Percentiles rank a stretch among this genome's conserved stretches.
Evolutionary conservation across 2,329 filamentous ascomycete genomes (phyloP).

Genomic region (Pochonia chlamydosporia): DNA sequence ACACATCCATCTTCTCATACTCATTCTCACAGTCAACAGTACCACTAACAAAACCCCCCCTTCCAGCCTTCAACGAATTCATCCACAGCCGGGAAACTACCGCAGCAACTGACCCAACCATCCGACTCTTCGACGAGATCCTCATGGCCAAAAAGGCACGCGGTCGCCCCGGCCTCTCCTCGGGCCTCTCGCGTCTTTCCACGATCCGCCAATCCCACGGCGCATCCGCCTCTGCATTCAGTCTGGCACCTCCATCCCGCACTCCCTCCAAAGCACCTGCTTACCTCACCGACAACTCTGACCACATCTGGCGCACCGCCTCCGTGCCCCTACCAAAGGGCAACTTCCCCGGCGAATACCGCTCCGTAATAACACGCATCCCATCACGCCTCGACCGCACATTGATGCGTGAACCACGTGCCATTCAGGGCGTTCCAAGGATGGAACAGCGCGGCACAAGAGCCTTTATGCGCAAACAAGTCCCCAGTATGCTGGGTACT

Average conservation of each 20-base stretch:
- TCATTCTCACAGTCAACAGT: not conserved
- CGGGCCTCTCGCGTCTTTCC: conserved; percentile 56
- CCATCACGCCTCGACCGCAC: conserved; percentile 79
- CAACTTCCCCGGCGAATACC: conserved; percentile 59
- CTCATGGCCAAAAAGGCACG: conserved; percentile 70
- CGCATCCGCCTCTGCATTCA: conserved; percentile 30
- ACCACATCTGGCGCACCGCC: conserved; percentile 73
- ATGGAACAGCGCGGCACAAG: conserved; percentile 45
- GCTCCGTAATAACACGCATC: conserved; percentile 54
- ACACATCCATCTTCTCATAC: conserved; percentile 9
- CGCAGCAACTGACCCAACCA: conserved; percentile 53
- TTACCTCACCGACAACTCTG: conserved; percentile 66
- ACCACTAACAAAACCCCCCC: conserved; percentile 4
- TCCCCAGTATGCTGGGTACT: conserved; percentile 41
- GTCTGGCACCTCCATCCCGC: conserved; percentile 29
- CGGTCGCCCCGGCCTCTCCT: conserved; percentile 60
- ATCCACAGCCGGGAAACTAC: conserved; percentile 73
- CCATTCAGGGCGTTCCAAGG: conserved; percentile 80
- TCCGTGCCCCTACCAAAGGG: conserved; percentile 55
- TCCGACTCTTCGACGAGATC: conserved; percentile 79
- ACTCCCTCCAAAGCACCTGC: conserved; percentile 38
- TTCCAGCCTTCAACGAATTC: conserved; percentile 65
- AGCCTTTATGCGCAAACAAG: conserved; percentile 51
- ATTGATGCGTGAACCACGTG: conserved; percentile 86
- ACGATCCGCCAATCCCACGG: conserved; percentile 53